Evolutionary conservation across 768 basidiomycete species (phyloP).

Genomic region (Scleroderma bovista): DNA sequence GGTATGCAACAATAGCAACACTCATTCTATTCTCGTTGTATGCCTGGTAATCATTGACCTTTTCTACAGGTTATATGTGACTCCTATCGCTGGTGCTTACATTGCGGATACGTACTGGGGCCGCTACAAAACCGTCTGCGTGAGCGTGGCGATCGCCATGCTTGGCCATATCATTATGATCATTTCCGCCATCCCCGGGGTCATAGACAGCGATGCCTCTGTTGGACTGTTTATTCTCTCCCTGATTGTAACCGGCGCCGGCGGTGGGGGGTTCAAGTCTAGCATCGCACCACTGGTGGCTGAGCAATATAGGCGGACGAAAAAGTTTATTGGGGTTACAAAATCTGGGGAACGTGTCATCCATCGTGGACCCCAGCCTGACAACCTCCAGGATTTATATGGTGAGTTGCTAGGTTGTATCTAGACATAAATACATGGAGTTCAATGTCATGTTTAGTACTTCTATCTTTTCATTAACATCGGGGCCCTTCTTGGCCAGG

Average conservation of each 20-base stretch:
- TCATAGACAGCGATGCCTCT: slow-evolving; percentile 50
- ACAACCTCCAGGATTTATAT: slow-evolving; percentile 72
- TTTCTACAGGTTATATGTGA: slow-evolving; percentile 52
- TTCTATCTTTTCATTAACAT: slow-evolving; percentile 73
- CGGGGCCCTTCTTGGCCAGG: slow-evolving; percentile 64
- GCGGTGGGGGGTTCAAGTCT: slow-evolving; percentile 70
- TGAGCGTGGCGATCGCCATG: slow-evolving; percentile 53
- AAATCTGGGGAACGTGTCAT: slow-evolving; percentile 61
- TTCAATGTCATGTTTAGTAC: slow-evolving; percentile 32
- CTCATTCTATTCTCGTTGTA: not conserved
- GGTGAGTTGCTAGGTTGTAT: slow-evolving; percentile 36
- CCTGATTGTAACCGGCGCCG: slow-evolving; percentile 50
- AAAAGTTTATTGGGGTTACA: slow-evolving; percentile 45
- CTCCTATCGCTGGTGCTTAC: slow-evolving; percentile 65
- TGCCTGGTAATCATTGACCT: slow-evolving; percentile 1
- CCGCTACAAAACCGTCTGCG: slow-evolving; percentile 67
- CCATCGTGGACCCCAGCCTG: slow-evolving; percentile 66
- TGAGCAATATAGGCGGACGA: slow-evolving; percentile 61
- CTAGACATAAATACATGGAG: too few relatives aligned
- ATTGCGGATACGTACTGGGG: slow-evolving; percentile 70
- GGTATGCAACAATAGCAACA: slow-evolving; percentile 31
- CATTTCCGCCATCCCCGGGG: slow-evolving; percentile 57
- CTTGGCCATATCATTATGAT: slow-evolving; percentile 64
- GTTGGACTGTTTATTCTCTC: slow-evolving; percentile 52
- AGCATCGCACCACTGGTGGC: slow-evolving; percentile 77